Evolutionary conservation across 106 monocot genomes (phyloP).

Genomic region (Dioscorea zingiberensis): DNA sequence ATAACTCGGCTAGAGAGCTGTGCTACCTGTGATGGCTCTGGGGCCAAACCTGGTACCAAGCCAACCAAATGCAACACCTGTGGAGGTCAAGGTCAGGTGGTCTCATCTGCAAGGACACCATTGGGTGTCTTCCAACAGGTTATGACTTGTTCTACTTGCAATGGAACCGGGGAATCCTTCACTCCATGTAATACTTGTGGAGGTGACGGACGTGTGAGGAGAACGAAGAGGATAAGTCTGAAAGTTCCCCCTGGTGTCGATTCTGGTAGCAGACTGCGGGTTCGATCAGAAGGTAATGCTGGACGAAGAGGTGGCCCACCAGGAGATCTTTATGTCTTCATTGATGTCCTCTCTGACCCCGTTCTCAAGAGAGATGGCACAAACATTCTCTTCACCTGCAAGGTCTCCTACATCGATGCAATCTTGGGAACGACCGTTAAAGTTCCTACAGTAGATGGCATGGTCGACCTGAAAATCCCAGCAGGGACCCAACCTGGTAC

Average conservation of each 20-base stretch:
- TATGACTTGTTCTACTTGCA: constrained; percentile 57
- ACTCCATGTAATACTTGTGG: constrained; percentile 79
- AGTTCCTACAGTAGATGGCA: constrained; percentile 86
- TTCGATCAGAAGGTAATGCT: constrained; percentile 86
- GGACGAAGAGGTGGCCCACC: constrained; percentile 84
- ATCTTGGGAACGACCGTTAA: constrained; percentile 82
- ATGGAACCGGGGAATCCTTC: constrained; percentile 75
- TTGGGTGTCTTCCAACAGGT: constrained; percentile 95
- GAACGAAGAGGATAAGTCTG: constrained; percentile 75
- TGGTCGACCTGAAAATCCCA: constrained; percentile 88
- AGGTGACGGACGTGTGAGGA: constrained; percentile 83
- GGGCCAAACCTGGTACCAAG: constrained; percentile 86
- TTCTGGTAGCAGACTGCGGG: constrained; percentile 83
- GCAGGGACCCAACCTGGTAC: constrained; percentile 85
- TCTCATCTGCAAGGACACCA: constrained; percentile 76
- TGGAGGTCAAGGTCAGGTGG: constrained; percentile 88
- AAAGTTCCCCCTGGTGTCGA: constrained; percentile 95
- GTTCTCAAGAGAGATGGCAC: constrained; percentile 87
- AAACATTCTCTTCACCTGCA: constrained; percentile 84
- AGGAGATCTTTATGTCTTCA: constrained; percentile 92
- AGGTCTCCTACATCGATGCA: constrained; percentile 80
- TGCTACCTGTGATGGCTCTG: constrained; percentile 75
- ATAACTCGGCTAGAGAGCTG: constrained; percentile 72
- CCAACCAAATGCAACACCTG: constrained; percentile 82
- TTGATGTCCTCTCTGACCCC: constrained; percentile 79